Base-by-base conservation (phyloP, 768 basidiomycete species). In the Tulasnella sp. region DNA sequence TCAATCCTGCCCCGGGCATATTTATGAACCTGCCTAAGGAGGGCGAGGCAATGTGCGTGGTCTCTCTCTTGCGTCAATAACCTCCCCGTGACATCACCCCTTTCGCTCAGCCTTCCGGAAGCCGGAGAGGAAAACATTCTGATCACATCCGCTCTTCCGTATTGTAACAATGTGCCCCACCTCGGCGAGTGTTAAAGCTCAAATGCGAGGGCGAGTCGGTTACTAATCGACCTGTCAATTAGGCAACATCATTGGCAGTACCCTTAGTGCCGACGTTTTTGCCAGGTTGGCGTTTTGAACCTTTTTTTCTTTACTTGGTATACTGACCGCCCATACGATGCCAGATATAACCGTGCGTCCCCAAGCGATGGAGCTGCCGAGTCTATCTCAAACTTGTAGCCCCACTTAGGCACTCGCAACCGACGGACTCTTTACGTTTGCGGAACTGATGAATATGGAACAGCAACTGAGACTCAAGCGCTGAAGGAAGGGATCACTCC, bases 371-470 rank as follows among this genome's bases (percentile, higher is more conserved):
- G 40, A 35, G n/a, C 23, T 46, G 15, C 15, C 10, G 23, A 29
- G 26, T 42, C 29, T 44, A 26, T 11, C 51, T 42, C 73, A 35
- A 46, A 1, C 23, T 20, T 26, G 39, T 46, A n/a, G 78, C 26
- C 72, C 1, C 39, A 29, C 35, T 7, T 74, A 87, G 86, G 90
- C 44, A 92, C 94, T 40, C 87, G 92, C 82, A 98, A 99, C 86
- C 87, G 92, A 81, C 90, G 91, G 67, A 97, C 95, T 0, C 87
- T 99, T 42, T 99, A 97, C 83, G 88, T 99, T 77, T 99, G 98
- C 84, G 98, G 98, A 37, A 99, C 98, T 5, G 98, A 99, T 83
- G 98, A 99, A 85, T 99, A 99, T 82, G 98, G 98, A n/a, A 99
- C 98, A 9, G 97, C 98, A 0, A 98, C 98, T 0, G 98, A 99